Evolutionary conservation across 2,329 filamentous ascomycete genomes (phyloP).

Genomic region (Nigrograna mackinnonii): DNA sequence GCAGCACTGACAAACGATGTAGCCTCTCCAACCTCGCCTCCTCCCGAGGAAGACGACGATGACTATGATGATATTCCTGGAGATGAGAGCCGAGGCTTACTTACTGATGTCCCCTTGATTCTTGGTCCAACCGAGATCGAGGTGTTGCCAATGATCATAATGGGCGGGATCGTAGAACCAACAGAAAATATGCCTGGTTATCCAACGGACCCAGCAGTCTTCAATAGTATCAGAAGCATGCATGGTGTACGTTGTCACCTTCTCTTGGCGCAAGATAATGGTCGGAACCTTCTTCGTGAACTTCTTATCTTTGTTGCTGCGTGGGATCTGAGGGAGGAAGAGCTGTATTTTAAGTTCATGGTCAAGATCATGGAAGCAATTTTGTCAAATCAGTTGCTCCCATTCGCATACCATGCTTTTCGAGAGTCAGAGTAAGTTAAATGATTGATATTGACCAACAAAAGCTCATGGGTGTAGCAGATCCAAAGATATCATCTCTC

Average conservation of each 20-base stretch:
- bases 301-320: slow-evolving; percentile 95
- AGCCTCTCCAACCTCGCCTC: slow-evolving; percentile 44
- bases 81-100: slow-evolving; percentile 77
- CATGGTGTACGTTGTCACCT: slow-evolving; percentile 90
- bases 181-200: slow-evolving; percentile 67
- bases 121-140: slow-evolving; percentile 94
- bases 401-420: slow-evolving; percentile 89
- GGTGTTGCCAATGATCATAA: slow-evolving; percentile 95
- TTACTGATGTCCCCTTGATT: slow-evolving; percentile 94
- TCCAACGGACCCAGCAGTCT: slow-evolving; percentile 51
- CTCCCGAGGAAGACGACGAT: slow-evolving; percentile 68
- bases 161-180: slow-evolving; percentile 89
- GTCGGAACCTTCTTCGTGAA: slow-evolving; percentile 85
- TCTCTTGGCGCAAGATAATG: slow-evolving; percentile 85
- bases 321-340: slow-evolving; percentile 92
- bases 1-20: slow-evolving; percentile 41
- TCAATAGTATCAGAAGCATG: slow-evolving; percentile 70
- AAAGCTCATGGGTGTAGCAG: slow-evolving; percentile 26
- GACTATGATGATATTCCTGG: slow-evolving; percentile 73
- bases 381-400: slow-evolving; percentile 84
- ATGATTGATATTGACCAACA: neutral
- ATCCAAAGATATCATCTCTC: slow-evolving; percentile 93
- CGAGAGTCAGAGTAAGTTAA: slow-evolving; percentile 60
- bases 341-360: slow-evolving; percentile 95
- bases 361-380: slow-evolving; percentile 94